Evolutionary conservation across 495 filamentous ascomycete genomes (phyloP).

Genomic region (Friedmanniomyces simplex): DNA sequence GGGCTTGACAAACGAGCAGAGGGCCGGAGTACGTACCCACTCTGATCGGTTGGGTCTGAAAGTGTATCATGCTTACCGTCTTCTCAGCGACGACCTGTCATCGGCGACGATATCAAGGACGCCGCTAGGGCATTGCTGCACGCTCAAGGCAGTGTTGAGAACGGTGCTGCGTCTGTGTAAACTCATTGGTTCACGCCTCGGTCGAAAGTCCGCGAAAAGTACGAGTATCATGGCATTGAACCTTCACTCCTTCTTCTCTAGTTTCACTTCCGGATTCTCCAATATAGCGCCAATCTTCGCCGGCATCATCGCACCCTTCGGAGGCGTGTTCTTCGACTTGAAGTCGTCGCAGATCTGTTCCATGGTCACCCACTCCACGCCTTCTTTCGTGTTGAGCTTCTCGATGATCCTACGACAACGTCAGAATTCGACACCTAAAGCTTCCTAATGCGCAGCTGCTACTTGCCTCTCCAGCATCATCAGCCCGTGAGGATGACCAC

Average conservation of each 20-base stretch:
- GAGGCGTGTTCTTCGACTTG: constrained; percentile 54
- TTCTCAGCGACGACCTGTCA: constrained; percentile 3
- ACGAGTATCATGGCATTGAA: not conserved
- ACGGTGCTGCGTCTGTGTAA: too few relatives aligned
- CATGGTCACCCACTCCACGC: constrained; percentile 46
- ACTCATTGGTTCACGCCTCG: not conserved
- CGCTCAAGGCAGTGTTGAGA: not conserved
- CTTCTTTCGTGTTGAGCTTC: constrained; percentile 43
- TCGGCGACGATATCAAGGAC: constrained; percentile 19
- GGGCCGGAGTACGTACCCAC: not conserved
- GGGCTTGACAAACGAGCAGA: not conserved
- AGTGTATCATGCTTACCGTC: not conserved
- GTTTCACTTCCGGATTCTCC: constrained; percentile 32
- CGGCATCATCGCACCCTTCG: constrained; percentile 57
- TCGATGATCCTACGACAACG: constrained; percentile 32
- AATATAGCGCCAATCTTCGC: constrained; percentile 48
- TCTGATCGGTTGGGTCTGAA: not conserved
- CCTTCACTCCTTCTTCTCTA: constrained; percentile 13
- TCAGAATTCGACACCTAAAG: not conserved
- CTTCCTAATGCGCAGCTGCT: not conserved
- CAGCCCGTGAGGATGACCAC: constrained; percentile 44
- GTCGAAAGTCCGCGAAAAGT: not conserved
- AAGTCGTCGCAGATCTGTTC: constrained; percentile 48
- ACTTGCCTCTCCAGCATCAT: constrained; percentile 45
- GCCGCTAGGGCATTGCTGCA: not conserved